Base-by-base conservation (phyloP, 768 basidiomycete species). In the Mycena galopus region DNA sequence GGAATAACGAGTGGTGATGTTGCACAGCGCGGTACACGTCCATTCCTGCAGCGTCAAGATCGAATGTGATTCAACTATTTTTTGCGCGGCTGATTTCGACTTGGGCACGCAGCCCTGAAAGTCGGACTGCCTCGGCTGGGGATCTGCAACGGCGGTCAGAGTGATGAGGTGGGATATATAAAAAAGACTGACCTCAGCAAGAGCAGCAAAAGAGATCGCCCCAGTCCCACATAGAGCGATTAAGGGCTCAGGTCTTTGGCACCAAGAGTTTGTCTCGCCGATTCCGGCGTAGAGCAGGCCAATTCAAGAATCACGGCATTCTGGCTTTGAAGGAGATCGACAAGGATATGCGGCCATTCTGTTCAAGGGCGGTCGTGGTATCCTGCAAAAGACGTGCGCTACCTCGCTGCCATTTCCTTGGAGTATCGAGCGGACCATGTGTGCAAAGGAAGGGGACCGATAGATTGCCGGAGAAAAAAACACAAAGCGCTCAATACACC, bases 401-500 rank as follows among this genome's bases (percentile, higher is more conserved):
- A 4, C 42, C 42, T 44, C 42, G n/a, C n/a, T n/a, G n/a, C n/a
- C n/a, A n/a, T n/a, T n/a, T n/a, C n/a, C n/a, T n/a, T n/a, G n/a
- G n/a, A n/a, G n/a, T n/a, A n/a, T 37, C 35, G 35, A 16, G 35
- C 11, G 35, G 35, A 37, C 35, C 35, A 37, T 37, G 35, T 8
- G 4, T 27, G 16, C 14, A 29, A 56, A 32, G 55, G n/a, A 56
- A 16, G 19, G 30, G 30, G 2, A 12, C n/a, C 6, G 16, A 57
- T 57, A 33, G 11, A 59, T 59, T 58, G 19, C 33, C 3, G 12
- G 1, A 23, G 21, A 59, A 37, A 50, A 39, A 33, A 59, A 30
- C 59, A 25, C 9, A 21, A 47, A n/a, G 39, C 42, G 1, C n/a
- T 78, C 77, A 86, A 33, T 82, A 80, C 67, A 86, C 85, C 32